phyloP scores from a whole-genome alignment of 306 rosid species.

The Quercus alba region DNA sequence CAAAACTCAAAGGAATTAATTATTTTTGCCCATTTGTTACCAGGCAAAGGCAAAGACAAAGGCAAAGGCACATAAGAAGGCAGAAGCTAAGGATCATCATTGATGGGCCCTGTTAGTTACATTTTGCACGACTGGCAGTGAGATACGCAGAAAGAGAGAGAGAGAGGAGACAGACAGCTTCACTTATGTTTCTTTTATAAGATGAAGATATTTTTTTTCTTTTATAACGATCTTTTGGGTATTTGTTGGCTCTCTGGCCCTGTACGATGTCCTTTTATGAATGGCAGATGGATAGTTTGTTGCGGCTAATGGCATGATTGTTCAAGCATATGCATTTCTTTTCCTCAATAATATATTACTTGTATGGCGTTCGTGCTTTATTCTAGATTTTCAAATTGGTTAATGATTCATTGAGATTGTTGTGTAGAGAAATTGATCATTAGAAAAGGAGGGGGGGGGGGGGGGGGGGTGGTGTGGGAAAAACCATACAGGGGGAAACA shows the following conservation, averaged over 20 bases:
- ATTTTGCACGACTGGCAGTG: background rate
- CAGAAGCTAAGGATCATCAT: constrained; percentile 37
- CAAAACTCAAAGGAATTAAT: background rate
- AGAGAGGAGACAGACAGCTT: too few species aligned
- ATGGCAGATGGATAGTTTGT: background rate
- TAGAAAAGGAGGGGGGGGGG: fast-evolving
- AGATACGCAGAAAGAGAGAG: too few species aligned
- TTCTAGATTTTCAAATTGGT: background rate
- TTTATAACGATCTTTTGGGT: background rate
- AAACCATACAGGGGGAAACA: too few species aligned
- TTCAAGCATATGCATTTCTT: background rate
- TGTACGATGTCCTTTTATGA: background rate
- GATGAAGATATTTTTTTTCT: background rate
- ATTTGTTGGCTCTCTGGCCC: background rate
- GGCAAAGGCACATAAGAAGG: constrained; percentile 44
- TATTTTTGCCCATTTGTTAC: background rate
- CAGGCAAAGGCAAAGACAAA: constrained; percentile 52
- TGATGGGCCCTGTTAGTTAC: background rate
- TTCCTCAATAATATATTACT: background rate
- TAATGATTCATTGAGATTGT: background rate
- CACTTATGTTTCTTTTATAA: background rate
- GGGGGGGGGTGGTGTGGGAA: too few species aligned
- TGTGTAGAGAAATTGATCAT: too few species aligned
- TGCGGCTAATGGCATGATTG: background rate
- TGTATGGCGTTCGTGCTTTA: background rate